A percentile compares a stretch with the other conserved stretches of the same genome.
These are phyloP conservation scores for Cladosporium sp. DNA, from an alignment of 2,329 filamentous ascomycete species.

Conservation along the genomic window DNA sequence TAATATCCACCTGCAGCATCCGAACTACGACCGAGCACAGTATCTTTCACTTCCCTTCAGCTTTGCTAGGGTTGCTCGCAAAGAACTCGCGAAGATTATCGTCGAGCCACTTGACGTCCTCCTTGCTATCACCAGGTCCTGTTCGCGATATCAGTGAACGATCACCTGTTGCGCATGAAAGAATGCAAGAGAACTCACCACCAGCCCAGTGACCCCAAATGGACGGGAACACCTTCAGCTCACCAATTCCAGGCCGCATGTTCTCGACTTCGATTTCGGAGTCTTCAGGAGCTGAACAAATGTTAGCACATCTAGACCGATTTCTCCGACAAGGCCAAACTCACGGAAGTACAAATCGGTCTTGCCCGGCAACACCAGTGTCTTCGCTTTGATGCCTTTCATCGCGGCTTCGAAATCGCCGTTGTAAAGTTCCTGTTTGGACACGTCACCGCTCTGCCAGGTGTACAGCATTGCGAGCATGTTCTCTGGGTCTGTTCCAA, in stretches of 20 bases:
- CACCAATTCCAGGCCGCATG: constrained; percentile 62
- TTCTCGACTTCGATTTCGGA: constrained; percentile 70
- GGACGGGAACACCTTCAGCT: constrained; percentile 51
- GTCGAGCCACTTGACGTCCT: constrained; percentile 74
- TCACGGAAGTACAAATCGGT: constrained; percentile 78
- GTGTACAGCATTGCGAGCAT: constrained; percentile 74
- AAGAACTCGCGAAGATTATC: constrained; percentile 60
- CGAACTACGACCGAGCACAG: not conserved
- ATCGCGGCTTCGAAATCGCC: constrained; percentile 56
- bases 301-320: not conserved
- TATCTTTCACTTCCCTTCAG: not conserved
- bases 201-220: constrained; percentile 50
- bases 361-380: constrained; percentile 68
- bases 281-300: constrained; percentile 64
- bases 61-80: constrained; percentile 22
- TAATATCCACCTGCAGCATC: not conserved
- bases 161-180: not conserved
- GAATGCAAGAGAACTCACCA: constrained; percentile 43
- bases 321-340: constrained; percentile 30
- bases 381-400: constrained; percentile 70
- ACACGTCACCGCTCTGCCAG: constrained; percentile 75
- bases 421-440: constrained; percentile 67
- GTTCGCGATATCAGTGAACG: not conserved
- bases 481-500: constrained; percentile 66
- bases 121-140: constrained; percentile 70